Evolutionary conservation across 2,329 filamentous ascomycete species (phyloP), one percentile per base, ranked within the genome.

Genomic region (Fusarium armeniacum): DNA sequence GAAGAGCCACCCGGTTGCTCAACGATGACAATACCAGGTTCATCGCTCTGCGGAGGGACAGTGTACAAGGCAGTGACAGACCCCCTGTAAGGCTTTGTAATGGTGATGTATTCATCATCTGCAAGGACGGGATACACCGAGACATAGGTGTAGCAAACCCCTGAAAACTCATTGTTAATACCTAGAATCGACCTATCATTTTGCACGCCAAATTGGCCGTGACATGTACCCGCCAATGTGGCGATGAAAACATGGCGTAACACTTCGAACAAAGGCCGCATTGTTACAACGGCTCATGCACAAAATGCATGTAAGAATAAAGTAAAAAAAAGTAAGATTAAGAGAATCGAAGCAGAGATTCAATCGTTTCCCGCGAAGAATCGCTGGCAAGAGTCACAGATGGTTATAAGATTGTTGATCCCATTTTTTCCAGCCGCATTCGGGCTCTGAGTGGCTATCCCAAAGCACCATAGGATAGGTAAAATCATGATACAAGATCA

Each of bases 111-210:
- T 18, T 66, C 69, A 33, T 28, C 36, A 11, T 57, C 59, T 41
- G 59, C 72, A 24, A 70, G 63, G 28, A 74, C 66, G 12, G 72
- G 72, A 35, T 74, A 74, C 2, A 71, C 68, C 16, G 72, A 74
- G 38, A 74, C 66, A 45, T 74, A 74, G n/a, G 72, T 74, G 58
- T 74, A 74, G 10, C 72, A 74, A 18, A 74, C 66, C 8, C 70
- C 70, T 44, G 65, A 62, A 16, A 58, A 61, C 5, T 74, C 61
- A 44, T 69, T 71, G 49, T 70, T 71, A 60, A 72, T 67, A 36
- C 60, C 57, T 20, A 74, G 56, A 18, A 74, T 54, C 56, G 61
- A 69, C 56, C 55, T 73, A 59, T 74, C 62, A 44, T 74, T 61
- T 46, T 73, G 65, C 15, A 69, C 63, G n/a, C 58, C 67, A 6